Percentiles rank a stretch among this genome's conserved stretches.
Evolutionary conservation across 805 yeast species (phyloP).

Genomic region (Blastobotrys chiropterorum): DNA sequence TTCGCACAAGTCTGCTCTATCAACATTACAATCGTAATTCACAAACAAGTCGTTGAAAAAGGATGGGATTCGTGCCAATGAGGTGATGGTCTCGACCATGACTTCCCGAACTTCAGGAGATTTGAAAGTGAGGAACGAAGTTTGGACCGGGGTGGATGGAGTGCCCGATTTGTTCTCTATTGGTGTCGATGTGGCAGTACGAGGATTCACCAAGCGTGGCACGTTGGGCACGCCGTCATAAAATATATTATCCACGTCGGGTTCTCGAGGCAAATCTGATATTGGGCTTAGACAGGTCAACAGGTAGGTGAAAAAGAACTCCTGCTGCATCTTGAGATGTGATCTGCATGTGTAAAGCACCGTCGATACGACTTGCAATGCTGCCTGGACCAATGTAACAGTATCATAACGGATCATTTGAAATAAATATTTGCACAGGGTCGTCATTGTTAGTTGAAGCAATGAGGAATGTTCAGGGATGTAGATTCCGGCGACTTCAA

Average conservation of each 20-base stretch:
- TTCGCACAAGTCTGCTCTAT: constrained; percentile 69
- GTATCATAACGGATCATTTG: constrained; percentile 75
- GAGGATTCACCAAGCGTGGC: constrained; percentile 50
- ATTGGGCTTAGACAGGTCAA: constrained; percentile 33
- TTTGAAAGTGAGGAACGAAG: constrained; percentile 13
- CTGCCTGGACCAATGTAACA: constrained; percentile 61
- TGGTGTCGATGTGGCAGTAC: constrained; percentile 20
- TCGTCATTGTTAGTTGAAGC: constrained; percentile 64
- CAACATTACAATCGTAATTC: constrained; percentile 86
- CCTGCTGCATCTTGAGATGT: constrained; percentile 72
- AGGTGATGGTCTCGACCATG: constrained; percentile 76
- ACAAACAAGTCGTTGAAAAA: constrained; percentile 73
- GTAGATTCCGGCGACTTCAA: constrained; percentile 71
- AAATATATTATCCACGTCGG: constrained; percentile 32
- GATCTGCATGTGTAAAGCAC: constrained; percentile 60
- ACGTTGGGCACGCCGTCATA: constrained; percentile 35
- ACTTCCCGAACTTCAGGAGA: constrained; percentile 55
- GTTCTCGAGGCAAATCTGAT: constrained; percentile 33
- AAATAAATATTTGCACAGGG: constrained; percentile 77
- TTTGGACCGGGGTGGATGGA: constrained; percentile 6
- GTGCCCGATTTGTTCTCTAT: constrained; percentile 10
- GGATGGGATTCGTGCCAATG: constrained; percentile 49
- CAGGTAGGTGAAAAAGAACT: constrained; percentile 39
- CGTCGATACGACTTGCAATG: constrained; percentile 70
- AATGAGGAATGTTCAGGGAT: constrained; percentile 59